These are phyloP conservation scores for Fraxinus xanthoxyloides DNA, from an alignment of 305 asterid genomes.

Conservation along the genomic window DNA sequence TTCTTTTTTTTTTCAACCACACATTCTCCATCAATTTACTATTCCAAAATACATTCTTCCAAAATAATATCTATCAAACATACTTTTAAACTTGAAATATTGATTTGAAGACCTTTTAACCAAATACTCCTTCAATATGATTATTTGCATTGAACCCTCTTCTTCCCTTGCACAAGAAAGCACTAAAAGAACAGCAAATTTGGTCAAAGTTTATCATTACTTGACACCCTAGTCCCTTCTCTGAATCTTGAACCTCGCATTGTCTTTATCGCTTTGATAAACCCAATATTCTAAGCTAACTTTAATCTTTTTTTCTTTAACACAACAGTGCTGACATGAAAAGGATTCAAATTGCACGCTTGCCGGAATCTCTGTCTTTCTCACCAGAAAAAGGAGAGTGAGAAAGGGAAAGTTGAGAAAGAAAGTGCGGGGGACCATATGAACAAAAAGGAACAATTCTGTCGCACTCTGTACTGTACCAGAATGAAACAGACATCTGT, in stretches of 20 bases:
- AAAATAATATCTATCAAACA: too few species aligned
- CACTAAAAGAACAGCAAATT: slow-evolving; percentile 19
- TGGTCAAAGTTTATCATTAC: slow-evolving; percentile 13
- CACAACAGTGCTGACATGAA: slow-evolving; percentile 27
- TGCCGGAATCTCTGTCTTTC: slow-evolving; percentile 10
- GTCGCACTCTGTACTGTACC: background rate
- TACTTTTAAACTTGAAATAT: slow-evolving; percentile 15
- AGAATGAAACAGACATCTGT: background rate
- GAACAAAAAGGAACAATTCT: slow-evolving; percentile 8
- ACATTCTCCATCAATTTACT: too few species aligned
- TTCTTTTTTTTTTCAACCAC: too few species aligned
- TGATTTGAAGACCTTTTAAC: slow-evolving; percentile 11
- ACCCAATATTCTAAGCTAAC: slow-evolving; percentile 1
- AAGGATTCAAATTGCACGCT: slow-evolving; percentile 34
- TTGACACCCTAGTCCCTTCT: background rate
- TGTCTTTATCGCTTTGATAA: slow-evolving; percentile 8
- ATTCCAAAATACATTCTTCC: too few species aligned
- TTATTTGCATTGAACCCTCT: background rate
- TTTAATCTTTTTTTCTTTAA: background rate
- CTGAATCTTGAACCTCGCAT: background rate
- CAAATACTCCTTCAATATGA: background rate
- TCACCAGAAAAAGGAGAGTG: background rate
- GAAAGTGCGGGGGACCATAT: background rate
- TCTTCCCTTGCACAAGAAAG: slow-evolving; percentile 23
- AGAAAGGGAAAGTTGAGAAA: background rate